Evolutionary conservation across 2,329 filamentous ascomycete genomes (phyloP), one percentile per base, ranked within the genome.

Genomic region (Lachnellula hyalina): DNA sequence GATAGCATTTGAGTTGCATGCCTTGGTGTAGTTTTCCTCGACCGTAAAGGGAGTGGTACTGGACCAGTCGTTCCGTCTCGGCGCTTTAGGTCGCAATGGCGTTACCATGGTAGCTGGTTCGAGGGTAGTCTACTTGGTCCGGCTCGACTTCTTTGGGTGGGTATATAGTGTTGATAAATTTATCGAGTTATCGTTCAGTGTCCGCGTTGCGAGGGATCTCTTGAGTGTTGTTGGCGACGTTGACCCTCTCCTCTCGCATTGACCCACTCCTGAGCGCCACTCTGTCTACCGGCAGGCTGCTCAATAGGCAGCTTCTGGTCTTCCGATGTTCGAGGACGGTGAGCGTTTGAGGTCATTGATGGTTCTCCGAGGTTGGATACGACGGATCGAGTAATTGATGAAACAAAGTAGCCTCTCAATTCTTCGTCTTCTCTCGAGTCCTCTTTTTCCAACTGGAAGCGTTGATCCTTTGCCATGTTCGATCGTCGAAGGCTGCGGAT

Each of bases 391-490:
- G 88, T 82, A 61, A 93, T 88, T 3, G 84, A 84, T 52, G 84
- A 81, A 57, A 91, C 84, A 54, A 92, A 84, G 64, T 87, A 88
- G 62, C 81, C 80, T 55, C 88, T 82, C 32, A 94, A 80, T 69
- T 94, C 88, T 50, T 82, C 81, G 65, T 90, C 85, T 69, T 94
- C 89, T 47, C 78, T 78, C 63, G 83, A 80, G 69, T 94, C 89
- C 69, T 94, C 89, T 69, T 89, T 90, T 70, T 92, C 86, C 14
- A 94, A 77, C 42, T 83, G 80, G 72, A 91, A 92, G 56, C 89
- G 86, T 65, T 95, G 86, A 17, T 93, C 86, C 75, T 96, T 96
- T 70, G 81, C 79, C 79, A 96, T 83, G 73, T 95, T 92, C 65
- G 84, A 81, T 50, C 94, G 85, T 66, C 93, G 87, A 66, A 93